These are phyloP conservation scores for Mucuna pruriens DNA, from an alignment of 306 rosid species.

Conservation along the genomic window DNA sequence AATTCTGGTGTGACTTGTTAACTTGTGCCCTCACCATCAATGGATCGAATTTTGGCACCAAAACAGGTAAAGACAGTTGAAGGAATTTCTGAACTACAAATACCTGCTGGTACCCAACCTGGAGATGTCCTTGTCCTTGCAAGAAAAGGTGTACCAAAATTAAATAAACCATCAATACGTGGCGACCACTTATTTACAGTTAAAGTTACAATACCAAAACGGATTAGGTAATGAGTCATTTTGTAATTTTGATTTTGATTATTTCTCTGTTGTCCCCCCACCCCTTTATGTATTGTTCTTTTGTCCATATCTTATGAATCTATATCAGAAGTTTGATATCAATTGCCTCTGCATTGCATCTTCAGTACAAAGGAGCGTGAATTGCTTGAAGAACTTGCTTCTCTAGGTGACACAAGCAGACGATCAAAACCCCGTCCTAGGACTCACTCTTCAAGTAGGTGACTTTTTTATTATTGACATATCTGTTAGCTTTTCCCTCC, in stretches of 20 bases:
- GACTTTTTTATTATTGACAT: constrained; percentile 32
- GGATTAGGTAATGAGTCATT: constrained; percentile 66
- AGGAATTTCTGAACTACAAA: constrained; percentile 74
- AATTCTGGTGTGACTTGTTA: constrained; percentile 8
- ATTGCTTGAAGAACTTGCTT: constrained; percentile 86
- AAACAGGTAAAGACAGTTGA: constrained; percentile 90
- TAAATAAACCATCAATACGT: constrained; percentile 88
- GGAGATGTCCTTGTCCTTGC: constrained; percentile 86
- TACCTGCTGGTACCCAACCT: constrained; percentile 94
- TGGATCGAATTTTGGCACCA: constrained; percentile 39
- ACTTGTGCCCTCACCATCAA: constrained; percentile 26
- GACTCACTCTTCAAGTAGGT: constrained; percentile 68
- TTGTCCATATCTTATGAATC: constrained; percentile 20
- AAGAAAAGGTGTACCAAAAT: constrained; percentile 89
- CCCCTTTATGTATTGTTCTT: constrained; percentile 5
- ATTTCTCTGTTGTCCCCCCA: background rate
- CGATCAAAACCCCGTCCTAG: constrained; percentile 63
- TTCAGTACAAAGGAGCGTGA: constrained; percentile 79
- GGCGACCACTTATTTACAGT: constrained; percentile 93
- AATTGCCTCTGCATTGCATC: constrained; percentile 33
- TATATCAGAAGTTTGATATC: constrained; percentile 25
- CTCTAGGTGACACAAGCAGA: constrained; percentile 57
- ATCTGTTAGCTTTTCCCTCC: background rate
- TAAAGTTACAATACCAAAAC: constrained; percentile 87
- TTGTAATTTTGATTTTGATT: constrained; percentile 29